Percentiles rank a stretch among this genome's conserved stretches.
Evolutionary conservation across 2,329 filamentous ascomycete genomes (phyloP).

Genomic region (Arthrocladium fulminans): DNA sequence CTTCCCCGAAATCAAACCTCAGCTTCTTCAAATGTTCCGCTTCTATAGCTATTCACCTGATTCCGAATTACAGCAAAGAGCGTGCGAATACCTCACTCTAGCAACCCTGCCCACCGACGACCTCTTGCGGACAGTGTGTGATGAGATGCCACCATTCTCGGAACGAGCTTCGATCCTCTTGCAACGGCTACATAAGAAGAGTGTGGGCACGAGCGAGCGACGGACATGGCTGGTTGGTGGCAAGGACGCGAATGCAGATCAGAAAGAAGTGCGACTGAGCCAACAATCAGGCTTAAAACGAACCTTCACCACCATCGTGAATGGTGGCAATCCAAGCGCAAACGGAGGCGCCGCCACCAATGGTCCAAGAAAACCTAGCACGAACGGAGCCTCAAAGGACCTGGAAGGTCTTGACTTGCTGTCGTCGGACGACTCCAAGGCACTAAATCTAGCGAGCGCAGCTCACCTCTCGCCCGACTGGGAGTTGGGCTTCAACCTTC

Average conservation of each 20-base stretch:
- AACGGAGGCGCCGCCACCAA: conserved; percentile 33
- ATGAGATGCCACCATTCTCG: conserved; percentile 98
- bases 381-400: conserved; percentile 47
- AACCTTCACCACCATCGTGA: conserved; percentile 58
- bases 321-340: conserved; percentile 30
- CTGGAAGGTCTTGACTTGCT: conserved; percentile 72
- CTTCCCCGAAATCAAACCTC: conserved; percentile 96
- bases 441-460: conserved; percentile 81
- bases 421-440: conserved; percentile 45
- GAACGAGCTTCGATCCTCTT: conserved; percentile 86
- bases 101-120: conserved; percentile 83
- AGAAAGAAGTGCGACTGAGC: conserved; percentile 67
- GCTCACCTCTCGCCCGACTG: conserved; percentile 90
- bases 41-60: conserved; percentile 91
- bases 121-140: conserved; percentile 82
- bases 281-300: conserved; percentile 78
- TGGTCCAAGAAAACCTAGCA: conserved; percentile 23
- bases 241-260: conserved; percentile 82
- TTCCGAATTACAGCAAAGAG: conserved; percentile 88
- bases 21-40: conserved; percentile 81
- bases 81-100: conserved; percentile 86
- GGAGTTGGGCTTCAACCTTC: conserved; percentile 78
- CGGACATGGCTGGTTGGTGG: conserved; percentile 96
- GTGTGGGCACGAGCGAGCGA: conserved; percentile 85
- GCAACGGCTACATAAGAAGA: conserved; percentile 88